phyloP scores from a whole-genome alignment of 306 rosid genomes.

The Benincasa hispida region DNA sequence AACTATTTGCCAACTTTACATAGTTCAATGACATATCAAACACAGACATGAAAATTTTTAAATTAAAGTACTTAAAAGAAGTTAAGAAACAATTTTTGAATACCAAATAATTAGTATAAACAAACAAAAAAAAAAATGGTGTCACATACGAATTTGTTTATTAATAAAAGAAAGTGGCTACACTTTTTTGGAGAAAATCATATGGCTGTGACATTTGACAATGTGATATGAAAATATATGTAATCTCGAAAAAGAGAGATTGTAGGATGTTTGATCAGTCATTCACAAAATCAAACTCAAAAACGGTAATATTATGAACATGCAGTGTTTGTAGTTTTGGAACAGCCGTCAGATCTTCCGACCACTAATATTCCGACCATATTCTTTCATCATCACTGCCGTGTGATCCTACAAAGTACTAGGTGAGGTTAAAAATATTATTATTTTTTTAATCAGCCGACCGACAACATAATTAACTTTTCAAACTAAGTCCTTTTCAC shows the following conservation, averaged over 20 bases:
- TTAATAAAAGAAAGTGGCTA: not conserved
- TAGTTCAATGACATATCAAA: too few species aligned
- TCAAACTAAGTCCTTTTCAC: not conserved
- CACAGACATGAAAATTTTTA: too few species aligned
- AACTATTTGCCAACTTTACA: too few species aligned
- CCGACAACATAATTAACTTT: slow-evolving; percentile 7
- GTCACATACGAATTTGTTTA: not conserved
- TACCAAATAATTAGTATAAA: not conserved
- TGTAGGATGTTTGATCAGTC: not conserved
- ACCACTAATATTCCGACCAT: slow-evolving; percentile 1
- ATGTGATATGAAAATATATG: not conserved
- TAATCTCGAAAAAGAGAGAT: not conserved
- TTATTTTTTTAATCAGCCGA: not conserved
- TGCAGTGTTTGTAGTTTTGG: not conserved
- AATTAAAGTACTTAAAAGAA: not conserved
- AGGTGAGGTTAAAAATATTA: not conserved
- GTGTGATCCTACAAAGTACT: not conserved
- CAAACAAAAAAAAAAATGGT: not conserved
- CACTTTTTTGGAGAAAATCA: not conserved
- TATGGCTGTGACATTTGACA: not conserved
- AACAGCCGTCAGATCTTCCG: not conserved
- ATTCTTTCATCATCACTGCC: not conserved
- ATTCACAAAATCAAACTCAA: not conserved
- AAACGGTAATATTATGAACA: not conserved
- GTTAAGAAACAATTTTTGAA: too few species aligned